These are phyloP conservation scores for Psidium friedrichsthalianum DNA, from an alignment of 345 rosid genomes.

Conservation along the genomic window DNA sequence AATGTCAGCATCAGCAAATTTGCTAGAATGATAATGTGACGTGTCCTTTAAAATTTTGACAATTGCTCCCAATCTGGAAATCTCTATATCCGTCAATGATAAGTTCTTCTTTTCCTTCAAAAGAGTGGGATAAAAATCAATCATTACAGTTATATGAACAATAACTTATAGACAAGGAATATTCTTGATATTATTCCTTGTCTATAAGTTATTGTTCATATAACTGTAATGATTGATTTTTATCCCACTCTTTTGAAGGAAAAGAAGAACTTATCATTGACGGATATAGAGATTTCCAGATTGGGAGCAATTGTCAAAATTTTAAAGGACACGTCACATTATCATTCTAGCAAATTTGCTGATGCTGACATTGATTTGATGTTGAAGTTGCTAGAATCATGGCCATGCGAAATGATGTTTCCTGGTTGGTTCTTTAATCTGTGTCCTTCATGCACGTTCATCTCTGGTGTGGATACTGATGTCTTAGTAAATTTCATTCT, in stretches of 20 bases:
- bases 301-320: conserved; percentile 48
- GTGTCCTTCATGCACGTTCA: background rate
- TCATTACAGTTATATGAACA: background rate
- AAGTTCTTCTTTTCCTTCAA: conserved; percentile 55
- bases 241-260: conserved; percentile 38
- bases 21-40: conserved; percentile 78
- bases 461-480: background rate
- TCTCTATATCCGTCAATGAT: conserved; percentile 52
- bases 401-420: conserved; percentile 83
- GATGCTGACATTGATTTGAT: conserved; percentile 62
- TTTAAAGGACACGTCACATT: conserved; percentile 91
- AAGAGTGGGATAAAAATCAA: conserved; percentile 3
- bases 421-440: conserved; percentile 46
- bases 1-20: conserved; percentile 63
- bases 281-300: conserved; percentile 59
- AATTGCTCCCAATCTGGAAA: conserved; percentile 52
- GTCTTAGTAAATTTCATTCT: background rate
- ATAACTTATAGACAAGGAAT: background rate
- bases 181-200: background rate
- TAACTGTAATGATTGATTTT: background rate
- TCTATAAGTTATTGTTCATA: background rate
- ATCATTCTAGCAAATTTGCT: conserved; percentile 67
- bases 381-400: conserved; percentile 60
- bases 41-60: conserved; percentile 80
- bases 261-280: conserved; percentile 40